Conservation (phyloP, 1,284 basidiomycete genomes). For the Austroboletus olivaceoglutinosus region DNA sequence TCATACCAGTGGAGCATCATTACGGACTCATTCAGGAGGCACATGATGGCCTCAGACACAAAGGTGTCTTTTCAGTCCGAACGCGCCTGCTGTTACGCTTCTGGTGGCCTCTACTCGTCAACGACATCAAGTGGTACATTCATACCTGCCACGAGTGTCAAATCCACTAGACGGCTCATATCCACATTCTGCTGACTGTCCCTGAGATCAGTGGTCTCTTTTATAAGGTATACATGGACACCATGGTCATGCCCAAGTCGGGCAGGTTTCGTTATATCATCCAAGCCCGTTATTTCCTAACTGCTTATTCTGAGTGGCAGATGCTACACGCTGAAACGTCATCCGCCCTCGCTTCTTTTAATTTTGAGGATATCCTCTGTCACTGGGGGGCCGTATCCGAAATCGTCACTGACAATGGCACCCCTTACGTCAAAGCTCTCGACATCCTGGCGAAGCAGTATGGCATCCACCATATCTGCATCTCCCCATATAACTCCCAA, state of each 20-base stretch:
- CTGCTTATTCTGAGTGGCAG: constrained; percentile 16
- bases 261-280: background rate
- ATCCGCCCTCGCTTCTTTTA: background rate
- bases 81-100: background rate
- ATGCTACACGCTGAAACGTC: constrained; percentile 17
- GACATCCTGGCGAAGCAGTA: constrained; percentile 33
- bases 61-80: background rate
- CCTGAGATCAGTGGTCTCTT: background rate
- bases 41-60: background rate
- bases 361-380: constrained; percentile 7
- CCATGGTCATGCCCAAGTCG: background rate
- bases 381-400: constrained; percentile 3
- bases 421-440: constrained; percentile 33
- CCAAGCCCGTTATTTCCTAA: background rate
- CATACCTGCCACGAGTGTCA: background rate
- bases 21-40: background rate
- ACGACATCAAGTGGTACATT: background rate
- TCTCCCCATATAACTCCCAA: constrained; percentile 45
- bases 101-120: background rate
- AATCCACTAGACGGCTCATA: background rate
- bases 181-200: background rate
- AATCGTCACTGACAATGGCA: constrained; percentile 11
- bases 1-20: background rate
- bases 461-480: constrained; percentile 39
- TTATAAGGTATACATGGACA: background rate